These are phyloP conservation scores for Helotiales sp. DNA, from an alignment of 2,329 filamentous ascomycete species.

Conservation along the genomic window DNA sequence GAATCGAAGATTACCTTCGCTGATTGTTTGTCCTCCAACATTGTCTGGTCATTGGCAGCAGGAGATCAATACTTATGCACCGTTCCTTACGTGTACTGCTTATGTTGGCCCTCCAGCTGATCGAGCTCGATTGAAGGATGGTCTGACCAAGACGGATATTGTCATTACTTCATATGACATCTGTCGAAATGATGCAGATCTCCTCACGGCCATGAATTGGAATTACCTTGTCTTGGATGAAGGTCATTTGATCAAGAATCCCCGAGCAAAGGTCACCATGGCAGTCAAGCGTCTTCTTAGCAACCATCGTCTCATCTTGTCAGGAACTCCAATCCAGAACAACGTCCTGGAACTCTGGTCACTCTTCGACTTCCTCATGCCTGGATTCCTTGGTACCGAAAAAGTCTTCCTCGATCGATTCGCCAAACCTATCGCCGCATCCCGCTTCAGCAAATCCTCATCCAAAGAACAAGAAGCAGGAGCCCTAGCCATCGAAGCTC, in stretches of 20 bases:
- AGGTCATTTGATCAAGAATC: constrained; percentile 98
- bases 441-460: constrained; percentile 93
- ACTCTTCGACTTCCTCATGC: constrained; percentile 98
- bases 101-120: constrained; percentile 90
- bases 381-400: constrained; percentile 92
- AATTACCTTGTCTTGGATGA: constrained; percentile 98
- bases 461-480: constrained; percentile 98
- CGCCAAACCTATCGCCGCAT: constrained; percentile 86
- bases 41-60: constrained; percentile 98
- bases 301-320: constrained; percentile 94
- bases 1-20: constrained; percentile 76
- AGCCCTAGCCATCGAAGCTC: constrained; percentile 92
- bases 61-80: constrained; percentile 92
- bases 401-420: constrained; percentile 94
- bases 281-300: constrained; percentile 88
- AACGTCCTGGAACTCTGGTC: constrained; percentile 98
- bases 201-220: constrained; percentile 82
- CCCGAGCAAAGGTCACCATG: constrained; percentile 91
- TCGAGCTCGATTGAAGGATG: constrained; percentile 67
- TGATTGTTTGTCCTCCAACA: constrained; percentile 95
- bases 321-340: constrained; percentile 96
- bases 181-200: constrained; percentile 90
- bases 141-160: constrained; percentile 78
- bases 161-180: constrained; percentile 99
- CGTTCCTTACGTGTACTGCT: constrained; percentile 84